Percentiles rank a stretch among this genome's conserved stretches.
Evolutionary conservation across 2,329 filamentous ascomycete species (phyloP).

Genomic region (Delphinella strobiligena): DNA sequence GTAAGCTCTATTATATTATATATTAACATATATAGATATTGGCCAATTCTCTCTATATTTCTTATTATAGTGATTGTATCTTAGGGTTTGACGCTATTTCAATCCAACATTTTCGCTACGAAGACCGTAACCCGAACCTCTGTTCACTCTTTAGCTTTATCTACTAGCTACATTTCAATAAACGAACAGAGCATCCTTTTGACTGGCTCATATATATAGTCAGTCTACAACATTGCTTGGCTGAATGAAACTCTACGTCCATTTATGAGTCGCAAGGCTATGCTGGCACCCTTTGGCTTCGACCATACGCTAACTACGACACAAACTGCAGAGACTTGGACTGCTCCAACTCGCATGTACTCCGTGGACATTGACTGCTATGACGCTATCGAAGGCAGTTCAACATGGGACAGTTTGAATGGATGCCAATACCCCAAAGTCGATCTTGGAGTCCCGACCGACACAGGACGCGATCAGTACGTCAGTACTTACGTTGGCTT

Average conservation of each 20-base stretch:
- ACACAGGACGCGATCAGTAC: neutral
- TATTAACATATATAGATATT: conserved; percentile 23
- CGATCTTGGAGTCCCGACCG: neutral
- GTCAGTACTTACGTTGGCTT: conserved; percentile 1
- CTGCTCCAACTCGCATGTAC: conserved; percentile 19
- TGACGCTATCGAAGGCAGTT: conserved; percentile 3
- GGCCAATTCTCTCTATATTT: conserved; percentile 39
- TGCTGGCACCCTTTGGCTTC: conserved; percentile 31
- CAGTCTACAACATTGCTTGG: conserved; percentile 35
- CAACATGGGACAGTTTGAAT: neutral
- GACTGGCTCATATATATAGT: conserved; percentile 29
- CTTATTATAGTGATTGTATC: conserved; percentile 39
- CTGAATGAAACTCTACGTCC: conserved; percentile 32
- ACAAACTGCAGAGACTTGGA: conserved; percentile 13
- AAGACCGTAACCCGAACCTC: conserved; percentile 17
- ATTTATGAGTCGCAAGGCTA: conserved; percentile 33
- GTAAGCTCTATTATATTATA: neutral
- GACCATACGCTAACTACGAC: conserved; percentile 7
- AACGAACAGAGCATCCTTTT: conserved; percentile 20
- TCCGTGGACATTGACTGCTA: conserved; percentile 24
- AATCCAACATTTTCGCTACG: conserved; percentile 42
- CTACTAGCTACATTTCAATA: conserved; percentile 18
- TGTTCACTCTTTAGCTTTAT: conserved; percentile 8
- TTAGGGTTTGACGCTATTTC: conserved; percentile 43
- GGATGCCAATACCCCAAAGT: neutral